Percentiles rank a stretch among this genome's conserved stretches.
Evolutionary conservation across 1,284 basidiomycete species (phyloP).

Genomic region (Leccinum subfulvum): DNA sequence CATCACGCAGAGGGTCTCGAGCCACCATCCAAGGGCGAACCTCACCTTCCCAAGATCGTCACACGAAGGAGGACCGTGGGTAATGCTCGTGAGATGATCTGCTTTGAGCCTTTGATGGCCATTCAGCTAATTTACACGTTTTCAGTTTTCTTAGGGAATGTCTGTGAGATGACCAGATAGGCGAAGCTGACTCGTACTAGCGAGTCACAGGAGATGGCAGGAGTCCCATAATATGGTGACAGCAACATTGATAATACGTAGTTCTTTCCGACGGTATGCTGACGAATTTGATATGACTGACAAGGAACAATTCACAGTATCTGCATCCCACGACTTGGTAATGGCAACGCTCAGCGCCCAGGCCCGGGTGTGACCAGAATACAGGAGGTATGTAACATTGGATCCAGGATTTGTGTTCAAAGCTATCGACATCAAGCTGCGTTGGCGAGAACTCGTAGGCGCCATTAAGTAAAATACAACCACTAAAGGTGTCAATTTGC

Average conservation of each 20-base stretch:
- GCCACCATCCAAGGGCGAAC: neutral
- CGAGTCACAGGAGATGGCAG: neutral
- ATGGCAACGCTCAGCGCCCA: neutral
- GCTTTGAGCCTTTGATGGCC: neutral
- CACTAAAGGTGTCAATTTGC: neutral
- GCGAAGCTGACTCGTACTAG: neutral
- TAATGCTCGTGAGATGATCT: slow-evolving; percentile 1
- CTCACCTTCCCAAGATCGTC: no score
- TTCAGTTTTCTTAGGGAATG: neutral
- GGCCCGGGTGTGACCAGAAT: neutral
- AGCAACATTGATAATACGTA: neutral
- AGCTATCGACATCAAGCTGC: neutral
- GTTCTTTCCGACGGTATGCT: neutral
- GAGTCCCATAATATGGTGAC: neutral
- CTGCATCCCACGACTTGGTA: neutral
- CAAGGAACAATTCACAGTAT: neutral
- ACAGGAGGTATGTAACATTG: neutral
- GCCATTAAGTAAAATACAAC: neutral
- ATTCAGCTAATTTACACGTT: neutral
- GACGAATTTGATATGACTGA: no score
- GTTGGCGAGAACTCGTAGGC: neutral
- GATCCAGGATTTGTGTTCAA: neutral
- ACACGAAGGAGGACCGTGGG: neutral
- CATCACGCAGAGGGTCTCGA: neutral
- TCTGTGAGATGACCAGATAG: neutral